Evolutionary conservation across 2,329 filamentous ascomycete species (phyloP).

Genomic region (Akanthomyces dipterigenus): DNA sequence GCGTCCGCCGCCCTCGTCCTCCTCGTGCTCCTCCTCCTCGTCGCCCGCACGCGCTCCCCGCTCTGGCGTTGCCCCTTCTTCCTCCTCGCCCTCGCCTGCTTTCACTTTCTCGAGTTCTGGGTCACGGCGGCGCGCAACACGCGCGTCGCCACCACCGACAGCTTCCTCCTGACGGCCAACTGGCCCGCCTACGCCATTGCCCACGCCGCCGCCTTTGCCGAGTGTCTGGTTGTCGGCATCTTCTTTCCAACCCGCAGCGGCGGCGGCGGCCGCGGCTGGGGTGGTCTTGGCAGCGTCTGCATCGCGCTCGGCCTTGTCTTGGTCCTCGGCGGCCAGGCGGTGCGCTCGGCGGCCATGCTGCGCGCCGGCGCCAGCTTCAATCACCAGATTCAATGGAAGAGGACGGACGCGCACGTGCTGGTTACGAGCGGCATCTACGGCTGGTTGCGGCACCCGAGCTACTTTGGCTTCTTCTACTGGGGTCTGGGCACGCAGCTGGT

Average conservation of each 20-base stretch:
- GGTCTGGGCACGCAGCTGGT: slow-evolving; percentile 88
- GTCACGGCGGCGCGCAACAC: slow-evolving; percentile 83
- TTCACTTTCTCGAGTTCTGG: slow-evolving; percentile 97
- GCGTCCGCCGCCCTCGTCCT: no score
- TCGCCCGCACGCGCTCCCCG: slow-evolving; percentile 35
- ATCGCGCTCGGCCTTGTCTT: slow-evolving; percentile 54
- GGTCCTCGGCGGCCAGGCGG: slow-evolving; percentile 63
- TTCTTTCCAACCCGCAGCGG: slow-evolving; percentile 46
- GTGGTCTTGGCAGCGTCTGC: slow-evolving; percentile 30
- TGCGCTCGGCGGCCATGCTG: slow-evolving; percentile 78
- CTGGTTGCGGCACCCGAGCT: slow-evolving; percentile 75
- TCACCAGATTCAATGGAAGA: slow-evolving; percentile 70
- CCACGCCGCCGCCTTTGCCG: slow-evolving; percentile 65
- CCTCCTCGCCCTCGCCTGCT: slow-evolving; percentile 60
- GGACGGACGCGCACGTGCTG: slow-evolving; percentile 64
- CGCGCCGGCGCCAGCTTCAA: slow-evolving; percentile 90
- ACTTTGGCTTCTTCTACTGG: slow-evolving; percentile 99
- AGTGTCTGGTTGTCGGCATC: slow-evolving; percentile 58
- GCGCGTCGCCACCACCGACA: slow-evolving; percentile 59
- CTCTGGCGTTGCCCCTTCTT: slow-evolving; percentile 63
- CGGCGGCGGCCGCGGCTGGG: slow-evolving; percentile 26
- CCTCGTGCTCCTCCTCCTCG: slow-evolving; percentile 27
- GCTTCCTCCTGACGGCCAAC: slow-evolving; percentile 80
- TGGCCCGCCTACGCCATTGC: slow-evolving; percentile 79
- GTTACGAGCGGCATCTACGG: slow-evolving; percentile 78